Percentiles rank a stretch among this genome's conserved stretches.
phyloP scores from a whole-genome alignment of 2,329 filamentous ascomycete genomes.

The Paecilomyces sp. region DNA sequence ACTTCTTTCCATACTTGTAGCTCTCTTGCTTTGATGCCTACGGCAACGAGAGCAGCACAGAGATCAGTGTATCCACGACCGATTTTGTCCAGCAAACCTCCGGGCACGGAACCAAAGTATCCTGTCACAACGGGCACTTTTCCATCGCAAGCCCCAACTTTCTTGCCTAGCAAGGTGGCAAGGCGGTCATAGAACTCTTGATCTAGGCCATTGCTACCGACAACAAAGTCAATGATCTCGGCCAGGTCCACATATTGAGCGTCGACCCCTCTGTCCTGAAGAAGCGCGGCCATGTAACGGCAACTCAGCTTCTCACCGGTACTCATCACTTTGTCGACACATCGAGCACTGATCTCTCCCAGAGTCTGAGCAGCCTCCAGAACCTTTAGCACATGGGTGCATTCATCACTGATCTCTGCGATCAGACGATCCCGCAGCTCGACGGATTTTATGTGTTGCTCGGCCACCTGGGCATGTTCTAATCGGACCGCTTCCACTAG shows the following conservation, averaged over 20 bases:
- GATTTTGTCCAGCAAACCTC: slow-evolving; percentile 83
- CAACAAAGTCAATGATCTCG: slow-evolving; percentile 64
- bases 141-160: slow-evolving; percentile 57
- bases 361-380: slow-evolving; percentile 55
- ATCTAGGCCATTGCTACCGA: slow-evolving; percentile 50
- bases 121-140: slow-evolving; percentile 78
- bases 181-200: slow-evolving; percentile 64
- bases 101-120: slow-evolving; percentile 90
- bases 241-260: slow-evolving; percentile 87
- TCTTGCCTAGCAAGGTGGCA: slow-evolving; percentile 53
- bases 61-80: slow-evolving; percentile 95
- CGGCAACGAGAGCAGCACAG: slow-evolving; percentile 84
- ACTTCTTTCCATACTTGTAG: slow-evolving; percentile 99
- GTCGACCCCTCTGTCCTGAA: slow-evolving; percentile 73
- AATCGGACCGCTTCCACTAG: slow-evolving; percentile 74
- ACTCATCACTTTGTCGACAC: slow-evolving; percentile 83
- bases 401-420: slow-evolving; percentile 67
- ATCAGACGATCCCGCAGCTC: slow-evolving; percentile 54
- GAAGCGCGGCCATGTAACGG: slow-evolving; percentile 75
- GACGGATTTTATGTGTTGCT: slow-evolving; percentile 53
- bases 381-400: slow-evolving; percentile 70
- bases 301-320: slow-evolving; percentile 96
- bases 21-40: slow-evolving; percentile 79
- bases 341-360: slow-evolving; percentile 66
- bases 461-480: slow-evolving; percentile 72